Evolutionary conservation across 257 asterid species (phyloP), one percentile per base, ranked within the genome.

Genomic region (Solanum ahanhuiri): DNA sequence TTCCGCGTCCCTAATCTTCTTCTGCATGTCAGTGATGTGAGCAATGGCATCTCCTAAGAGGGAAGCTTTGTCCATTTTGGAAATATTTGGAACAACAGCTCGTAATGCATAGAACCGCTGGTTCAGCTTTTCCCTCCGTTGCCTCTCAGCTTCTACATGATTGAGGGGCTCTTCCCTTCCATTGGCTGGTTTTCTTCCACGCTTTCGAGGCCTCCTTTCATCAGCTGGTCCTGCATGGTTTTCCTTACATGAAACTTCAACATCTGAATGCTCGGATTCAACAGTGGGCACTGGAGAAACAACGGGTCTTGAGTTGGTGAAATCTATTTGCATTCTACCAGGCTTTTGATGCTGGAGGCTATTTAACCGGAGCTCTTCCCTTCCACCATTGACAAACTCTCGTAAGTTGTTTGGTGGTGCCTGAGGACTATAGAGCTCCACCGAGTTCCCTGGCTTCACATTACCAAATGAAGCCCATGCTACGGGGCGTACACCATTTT

Each of bases 61-160:
- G 14, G 98, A 96, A 86, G 98, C 98, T 90, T 96, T 94, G 86
- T 96, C 98, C 98, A 96, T 94, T 85, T 94, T 96, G 15, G 98
- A 93, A 45, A 96, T 96, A 72, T 93, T 96, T 3, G 98, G 98
- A 7, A 96, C 98, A 20, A 96, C 97, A 6, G 96, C 96, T 85
- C 98, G 88, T 12, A 95, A 84, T 9, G 98, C 97, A 45, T 93
- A 95, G 88, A 95, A 95, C 22, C 95, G 92, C 82, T 94, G 98
- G 89, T 95, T 95, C 85, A 95, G 91, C 92, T 95, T 95, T 86
- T 95, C 98, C 2, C 98, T 86, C 18, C 98, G 87, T 86, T 94
- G 97, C 88, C 98, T 93, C 90, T 96, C 98, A 9, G 98, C 98
- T 88, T 92, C 95, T 7, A 96, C 98, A 25, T 96, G 98, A 87